Conservation (phyloP, 2,329 filamentous ascomycete species). For the Fusarium heterosporum region DNA sequence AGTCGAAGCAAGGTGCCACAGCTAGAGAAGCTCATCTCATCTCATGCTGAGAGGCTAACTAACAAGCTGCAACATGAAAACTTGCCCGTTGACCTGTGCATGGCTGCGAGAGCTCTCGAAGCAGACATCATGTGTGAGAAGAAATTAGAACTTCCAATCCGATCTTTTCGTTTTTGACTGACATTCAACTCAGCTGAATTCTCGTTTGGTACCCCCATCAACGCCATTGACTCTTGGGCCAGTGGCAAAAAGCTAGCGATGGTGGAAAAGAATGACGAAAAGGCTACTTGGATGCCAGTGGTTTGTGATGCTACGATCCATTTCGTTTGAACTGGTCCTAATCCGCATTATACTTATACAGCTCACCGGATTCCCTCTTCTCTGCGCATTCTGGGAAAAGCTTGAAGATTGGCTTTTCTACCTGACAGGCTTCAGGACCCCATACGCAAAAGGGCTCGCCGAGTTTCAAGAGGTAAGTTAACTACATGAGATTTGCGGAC, state of each 20-base stretch:
- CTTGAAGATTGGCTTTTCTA: not conserved
- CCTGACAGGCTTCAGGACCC: not conserved
- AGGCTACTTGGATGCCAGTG: conserved; percentile 48
- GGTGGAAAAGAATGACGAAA: conserved; percentile 47
- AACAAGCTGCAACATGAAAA: not conserved
- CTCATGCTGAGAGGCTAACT: conserved; percentile 39
- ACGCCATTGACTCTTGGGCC: conserved; percentile 43
- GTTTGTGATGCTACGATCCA: conserved; percentile 19
- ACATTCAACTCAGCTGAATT: conserved; percentile 38
- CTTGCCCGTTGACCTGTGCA: not conserved
- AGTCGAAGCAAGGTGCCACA: conserved; percentile 45
- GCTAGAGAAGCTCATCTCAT: conserved; percentile 42
- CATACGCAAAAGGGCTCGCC: not conserved
- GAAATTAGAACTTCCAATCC: no score
- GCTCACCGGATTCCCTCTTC: not conserved
- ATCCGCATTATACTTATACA: not conserved
- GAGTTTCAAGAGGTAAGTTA: not conserved
- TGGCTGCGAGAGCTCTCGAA: not conserved
- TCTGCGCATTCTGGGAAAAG: not conserved
- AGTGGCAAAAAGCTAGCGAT: conserved; percentile 37
- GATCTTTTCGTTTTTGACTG: not conserved
- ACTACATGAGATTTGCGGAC: no score
- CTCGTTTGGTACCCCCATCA: conserved; percentile 43
- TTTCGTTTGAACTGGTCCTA: not conserved
- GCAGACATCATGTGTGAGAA: conserved; percentile 2